phyloP scores from a whole-genome alignment of 2,329 filamentous ascomycete genomes.

The Phialocephala sp. region DNA sequence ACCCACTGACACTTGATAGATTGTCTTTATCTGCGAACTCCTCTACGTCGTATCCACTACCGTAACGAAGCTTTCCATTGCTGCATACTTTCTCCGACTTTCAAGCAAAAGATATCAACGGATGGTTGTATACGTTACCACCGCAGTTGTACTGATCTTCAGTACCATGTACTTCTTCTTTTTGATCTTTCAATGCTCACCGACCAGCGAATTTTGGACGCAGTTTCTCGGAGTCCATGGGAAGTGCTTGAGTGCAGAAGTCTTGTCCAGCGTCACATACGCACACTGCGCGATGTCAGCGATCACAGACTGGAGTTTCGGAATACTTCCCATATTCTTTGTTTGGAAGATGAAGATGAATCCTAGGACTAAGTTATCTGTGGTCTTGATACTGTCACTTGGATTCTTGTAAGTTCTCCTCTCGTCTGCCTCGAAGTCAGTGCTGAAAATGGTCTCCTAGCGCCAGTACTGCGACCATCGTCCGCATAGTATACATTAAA shows the following conservation, averaged over 20 bases:
- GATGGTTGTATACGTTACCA: slow-evolving; percentile 34
- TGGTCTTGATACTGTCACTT: slow-evolving; percentile 43
- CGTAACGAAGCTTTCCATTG: slow-evolving; percentile 40
- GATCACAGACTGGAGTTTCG: slow-evolving; percentile 40
- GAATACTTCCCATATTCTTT: slow-evolving; percentile 40
- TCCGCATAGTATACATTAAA: slow-evolving; percentile 51
- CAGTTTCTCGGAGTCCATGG: slow-evolving; percentile 40
- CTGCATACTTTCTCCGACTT: slow-evolving; percentile 40
- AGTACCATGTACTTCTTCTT: slow-evolving; percentile 41
- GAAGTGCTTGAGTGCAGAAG: slow-evolving; percentile 41
- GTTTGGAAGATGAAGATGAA: slow-evolving; percentile 41
- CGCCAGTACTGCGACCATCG: slow-evolving; percentile 50
- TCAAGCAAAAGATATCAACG: slow-evolving; percentile 37
- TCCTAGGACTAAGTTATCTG: slow-evolving; percentile 42
- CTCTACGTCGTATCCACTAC: slow-evolving; percentile 40
- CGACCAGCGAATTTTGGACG: slow-evolving; percentile 45
- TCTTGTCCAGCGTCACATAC: slow-evolving; percentile 37
- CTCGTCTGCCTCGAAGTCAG: not conserved
- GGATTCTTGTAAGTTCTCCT: slow-evolving; percentile 47
- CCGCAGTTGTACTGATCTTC: slow-evolving; percentile 33
- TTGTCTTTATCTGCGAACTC: slow-evolving; percentile 41
- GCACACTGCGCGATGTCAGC: slow-evolving; percentile 39
- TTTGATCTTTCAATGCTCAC: slow-evolving; percentile 40
- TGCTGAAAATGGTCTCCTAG: slow-evolving; percentile 29
- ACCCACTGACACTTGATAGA: slow-evolving; percentile 23